These are phyloP conservation scores for Puccinia hordei DNA, from an alignment of 1,284 basidiomycete genomes.

Conservation along the genomic window DNA sequence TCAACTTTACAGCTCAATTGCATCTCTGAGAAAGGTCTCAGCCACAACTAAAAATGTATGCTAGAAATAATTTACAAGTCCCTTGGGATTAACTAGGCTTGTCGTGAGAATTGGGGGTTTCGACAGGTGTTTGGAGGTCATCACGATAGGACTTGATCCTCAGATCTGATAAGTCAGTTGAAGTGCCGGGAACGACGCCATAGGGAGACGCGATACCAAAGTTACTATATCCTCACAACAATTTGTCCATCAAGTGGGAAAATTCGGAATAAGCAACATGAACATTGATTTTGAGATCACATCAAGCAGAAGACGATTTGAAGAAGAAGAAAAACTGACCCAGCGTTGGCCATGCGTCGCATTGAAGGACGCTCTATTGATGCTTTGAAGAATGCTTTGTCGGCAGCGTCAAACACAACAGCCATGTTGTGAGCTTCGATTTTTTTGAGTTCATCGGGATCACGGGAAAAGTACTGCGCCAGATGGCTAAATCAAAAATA, in stretches of 20 bases:
- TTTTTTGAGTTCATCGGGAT: constrained; percentile 33
- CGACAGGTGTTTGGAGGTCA: constrained; percentile 1
- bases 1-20: not conserved
- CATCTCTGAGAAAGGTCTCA: not conserved
- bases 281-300: not conserved
- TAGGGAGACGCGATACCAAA: constrained; percentile 58
- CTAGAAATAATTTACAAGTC: constrained; percentile 4
- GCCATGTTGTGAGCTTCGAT: constrained; percentile 38
- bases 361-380: constrained; percentile 33
- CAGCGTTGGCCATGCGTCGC: constrained; percentile 35
- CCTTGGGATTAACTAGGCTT: not conserved
- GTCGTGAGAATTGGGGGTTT: not conserved
- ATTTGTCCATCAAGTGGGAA: not conserved
- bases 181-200: constrained; percentile 53
- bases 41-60: not conserved
- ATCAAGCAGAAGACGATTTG: not conserved
- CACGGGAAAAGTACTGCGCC: constrained; percentile 24
- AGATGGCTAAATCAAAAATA: constrained; percentile 25
- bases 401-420: constrained; percentile 41
- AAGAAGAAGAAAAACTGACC: constrained; percentile 3
- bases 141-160: constrained; percentile 54
- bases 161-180: constrained; percentile 57
- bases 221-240: constrained; percentile 48
- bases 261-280: not conserved
- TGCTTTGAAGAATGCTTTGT: constrained; percentile 38